phyloP scores from a whole-genome alignment of 2,329 filamentous ascomycete species.

The Trichophyton schoenleinii region DNA sequence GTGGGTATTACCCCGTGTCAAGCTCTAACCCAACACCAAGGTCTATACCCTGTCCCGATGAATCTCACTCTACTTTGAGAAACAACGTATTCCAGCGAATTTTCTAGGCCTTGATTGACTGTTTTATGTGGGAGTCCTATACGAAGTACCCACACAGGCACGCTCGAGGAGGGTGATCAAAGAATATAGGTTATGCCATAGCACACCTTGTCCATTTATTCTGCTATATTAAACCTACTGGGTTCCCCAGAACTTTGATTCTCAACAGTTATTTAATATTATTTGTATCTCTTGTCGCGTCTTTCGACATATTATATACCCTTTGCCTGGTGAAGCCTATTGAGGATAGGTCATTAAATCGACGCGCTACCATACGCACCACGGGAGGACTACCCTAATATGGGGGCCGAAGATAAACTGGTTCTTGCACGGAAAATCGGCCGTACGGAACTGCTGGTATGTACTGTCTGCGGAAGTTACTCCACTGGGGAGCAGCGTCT shows the following conservation, averaged over 20 bases:
- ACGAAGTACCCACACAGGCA: background rate
- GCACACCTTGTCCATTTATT: background rate
- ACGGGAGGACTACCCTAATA: background rate
- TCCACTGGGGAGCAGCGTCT: background rate
- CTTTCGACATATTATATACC: too few species aligned
- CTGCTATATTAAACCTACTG: background rate
- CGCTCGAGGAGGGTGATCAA: background rate
- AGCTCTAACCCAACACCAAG: background rate
- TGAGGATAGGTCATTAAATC: background rate
- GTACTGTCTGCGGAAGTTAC: background rate
- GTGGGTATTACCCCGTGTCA: background rate
- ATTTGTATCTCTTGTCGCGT: background rate
- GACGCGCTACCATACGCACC: background rate
- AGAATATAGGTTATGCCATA: background rate
- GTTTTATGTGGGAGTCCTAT: background rate
- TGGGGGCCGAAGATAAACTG: slow-evolving; percentile 7
- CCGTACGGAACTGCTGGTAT: slow-evolving; percentile 6
- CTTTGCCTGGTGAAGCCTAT: background rate
- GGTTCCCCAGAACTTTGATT: background rate
- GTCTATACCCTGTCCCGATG: background rate
- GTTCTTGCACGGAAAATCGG: slow-evolving; percentile 2
- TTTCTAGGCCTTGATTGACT: background rate
- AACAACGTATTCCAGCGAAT: background rate
- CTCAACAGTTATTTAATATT: background rate
- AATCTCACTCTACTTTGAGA: background rate